Evolutionary conservation across 805 yeast genomes (phyloP), one percentile per base, ranked within the genome.

Genomic region (Scheffersomyces stipitis): DNA sequence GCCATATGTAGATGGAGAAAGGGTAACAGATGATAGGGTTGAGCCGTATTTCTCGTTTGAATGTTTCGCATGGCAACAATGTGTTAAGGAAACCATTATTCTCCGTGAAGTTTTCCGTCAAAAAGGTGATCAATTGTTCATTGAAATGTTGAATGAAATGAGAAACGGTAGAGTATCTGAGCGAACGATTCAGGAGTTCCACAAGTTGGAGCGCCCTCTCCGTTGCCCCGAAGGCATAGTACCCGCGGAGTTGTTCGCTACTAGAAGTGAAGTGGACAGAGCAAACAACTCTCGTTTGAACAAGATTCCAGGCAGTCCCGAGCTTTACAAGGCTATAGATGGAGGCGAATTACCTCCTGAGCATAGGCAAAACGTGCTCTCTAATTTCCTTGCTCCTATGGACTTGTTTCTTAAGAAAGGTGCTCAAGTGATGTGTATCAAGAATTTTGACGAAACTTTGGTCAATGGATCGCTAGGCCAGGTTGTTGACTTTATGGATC

Each of bases 381-480:
- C 71, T 15, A 77, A 79, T 46, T 80, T 83, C 44, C 58, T 85
- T 49, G 85, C 89, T 1, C 86, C 87, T 2, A 64, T 69, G 26
- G 62, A 60, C 26, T 54, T 86, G 10, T 65, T 65, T 5, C 61
- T 86, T 49, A 86, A 84, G 51, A 73, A 73, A 37, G 83, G 83
- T 30, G 87, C 91, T 0, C 93, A 85, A 59, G 95, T 86, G 1
- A 85, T 86, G 91, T 78, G 85, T 71, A 71, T 85, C 31, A 85
- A 85, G 53, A 86, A 86, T 52, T 71, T 81, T 38, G 91, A 83
- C 52, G 82, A 76, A 18, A 71, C 79, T 0, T 64, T 86, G 32
- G 93, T 85, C 8, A 86, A 86, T 60, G 95, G 95, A 0, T 79
- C 89, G 0, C 61, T 85, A 22, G 95, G 95, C 0, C 80, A 70